Conservation (phyloP, 2,329 filamentous ascomycete species). For the Phoma herbarum region DNA sequence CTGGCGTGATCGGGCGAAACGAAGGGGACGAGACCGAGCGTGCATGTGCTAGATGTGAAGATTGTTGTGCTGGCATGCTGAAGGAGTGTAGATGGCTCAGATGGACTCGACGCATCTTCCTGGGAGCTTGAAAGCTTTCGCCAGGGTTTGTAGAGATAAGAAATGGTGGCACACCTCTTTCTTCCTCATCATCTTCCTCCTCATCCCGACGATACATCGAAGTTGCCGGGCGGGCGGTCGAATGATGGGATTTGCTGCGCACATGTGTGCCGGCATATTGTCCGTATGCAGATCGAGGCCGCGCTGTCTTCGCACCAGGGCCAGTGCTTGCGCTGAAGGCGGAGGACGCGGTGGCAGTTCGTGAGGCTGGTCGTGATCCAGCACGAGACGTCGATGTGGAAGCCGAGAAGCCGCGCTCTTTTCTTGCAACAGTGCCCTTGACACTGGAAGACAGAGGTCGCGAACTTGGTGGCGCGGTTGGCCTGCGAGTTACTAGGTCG, state of each 20-base stretch:
- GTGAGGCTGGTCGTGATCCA: constrained; percentile 54
- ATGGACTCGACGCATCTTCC: constrained; percentile 33
- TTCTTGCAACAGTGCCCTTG: constrained; percentile 57
- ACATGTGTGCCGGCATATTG: constrained; percentile 45
- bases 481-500: constrained; percentile 56
- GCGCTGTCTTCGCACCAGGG: constrained; percentile 58
- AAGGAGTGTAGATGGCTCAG: constrained; percentile 30
- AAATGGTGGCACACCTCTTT: constrained; percentile 56
- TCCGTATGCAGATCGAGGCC: constrained; percentile 60
- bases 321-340: constrained; percentile 64
- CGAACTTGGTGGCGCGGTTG: constrained; percentile 54
- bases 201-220: constrained; percentile 55
- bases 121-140: constrained; percentile 43
- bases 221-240: constrained; percentile 51
- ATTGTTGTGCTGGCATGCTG: constrained; percentile 27
- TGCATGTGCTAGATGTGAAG: constrained; percentile 25
- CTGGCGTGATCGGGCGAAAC: constrained; percentile 33
- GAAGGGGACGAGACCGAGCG: constrained; percentile 41
- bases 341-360: constrained; percentile 55
- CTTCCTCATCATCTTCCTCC: constrained; percentile 52
- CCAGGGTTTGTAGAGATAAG: constrained; percentile 50
- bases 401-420: constrained; percentile 47
- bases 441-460: constrained; percentile 53
- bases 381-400: constrained; percentile 50
- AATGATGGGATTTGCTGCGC: constrained; percentile 58